Percentiles rank a stretch among this genome's conserved stretches.
These are phyloP conservation scores for Lodderomyces jiufengensis DNA, from an alignment of 1,139 yeast genomes.

Conservation along the genomic window DNA sequence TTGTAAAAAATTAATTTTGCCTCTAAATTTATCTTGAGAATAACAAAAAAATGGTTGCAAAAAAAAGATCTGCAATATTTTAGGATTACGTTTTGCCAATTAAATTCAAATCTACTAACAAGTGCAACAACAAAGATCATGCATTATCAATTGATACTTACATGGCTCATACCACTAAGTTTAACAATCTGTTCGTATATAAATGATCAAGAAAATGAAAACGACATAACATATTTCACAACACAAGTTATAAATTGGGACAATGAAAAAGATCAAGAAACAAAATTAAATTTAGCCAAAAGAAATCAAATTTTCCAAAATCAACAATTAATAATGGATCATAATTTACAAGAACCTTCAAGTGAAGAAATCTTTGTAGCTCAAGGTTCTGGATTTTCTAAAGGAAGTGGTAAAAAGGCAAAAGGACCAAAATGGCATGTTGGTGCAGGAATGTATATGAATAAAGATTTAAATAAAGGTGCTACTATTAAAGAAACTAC, in stretches of 20 bases:
- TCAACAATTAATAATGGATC: background rate
- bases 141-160: too few species aligned
- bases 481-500: conserved; percentile 3
- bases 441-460: conserved; percentile 16
- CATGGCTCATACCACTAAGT: too few species aligned
- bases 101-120: background rate
- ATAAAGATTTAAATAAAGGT: conserved; percentile 12
- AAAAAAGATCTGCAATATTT: background rate
- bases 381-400: conserved; percentile 5
- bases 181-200: too few species aligned
- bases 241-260: background rate
- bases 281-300: background rate
- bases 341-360: background rate
- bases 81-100: background rate
- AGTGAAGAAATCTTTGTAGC: conserved; percentile 3
- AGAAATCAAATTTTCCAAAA: background rate
- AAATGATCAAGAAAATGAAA: too few species aligned
- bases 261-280: background rate
- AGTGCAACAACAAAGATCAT: too few species aligned
- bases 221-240: background rate
- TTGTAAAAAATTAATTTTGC: too few species aligned
- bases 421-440: conserved; percentile 12
- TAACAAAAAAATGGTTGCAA: conserved; percentile 1
- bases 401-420: conserved; percentile 1
- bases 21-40: too few species aligned